Evolutionary conservation across 2,329 filamentous ascomycete species (phyloP), one percentile per base, ranked within the genome.

Genomic region (Cladosporium velox): DNA sequence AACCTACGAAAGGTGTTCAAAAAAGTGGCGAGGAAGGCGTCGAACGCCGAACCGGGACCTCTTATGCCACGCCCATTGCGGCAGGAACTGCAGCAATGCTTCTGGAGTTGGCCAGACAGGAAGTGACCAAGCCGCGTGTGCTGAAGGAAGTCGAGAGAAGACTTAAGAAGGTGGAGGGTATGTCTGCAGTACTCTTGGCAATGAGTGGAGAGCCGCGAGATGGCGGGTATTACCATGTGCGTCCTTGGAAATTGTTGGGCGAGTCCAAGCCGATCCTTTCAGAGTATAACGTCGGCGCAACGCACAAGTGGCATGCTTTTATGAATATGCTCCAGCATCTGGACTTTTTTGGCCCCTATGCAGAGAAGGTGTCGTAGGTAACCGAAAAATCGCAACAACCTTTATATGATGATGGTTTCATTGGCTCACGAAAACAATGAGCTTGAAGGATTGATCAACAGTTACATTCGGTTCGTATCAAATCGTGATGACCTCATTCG

Each of bases 1-100:
- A 59, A 18, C 57, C 57, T n/a, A 26, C 28, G 21, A 47, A 30
- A 59, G 35, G 57, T 5, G n/a, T 41, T 3, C 55, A 59, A 4
- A 14, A 41, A 59, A 3, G 14, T 18, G 7, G 4, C 4, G 30
- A 32, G 6, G 30, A 4, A n/a, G 4, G 28, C 2, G 12, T 21
- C 3, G 54, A 35, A 38, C 54, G 54, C 32, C 57, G 38, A n/a
- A 47, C 11, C 5, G 57, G 57, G 14, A 47, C 38, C 11, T 59
- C 57, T 4, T 59, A n/a, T 21, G 57, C 57, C 3, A 59, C 57
- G 24, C 57, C 57, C 2, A 59, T 59, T 12, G 57, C 38, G 7
- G 57, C 57, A 30, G 57, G 57, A 11, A 59, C 21, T 2, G 57
- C 57, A 32, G 57, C 57, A 44, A 44, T 59, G 57, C 24, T 59